phyloP scores from a whole-genome alignment of 306 rosid genomes.

The Castanea crenata region DNA sequence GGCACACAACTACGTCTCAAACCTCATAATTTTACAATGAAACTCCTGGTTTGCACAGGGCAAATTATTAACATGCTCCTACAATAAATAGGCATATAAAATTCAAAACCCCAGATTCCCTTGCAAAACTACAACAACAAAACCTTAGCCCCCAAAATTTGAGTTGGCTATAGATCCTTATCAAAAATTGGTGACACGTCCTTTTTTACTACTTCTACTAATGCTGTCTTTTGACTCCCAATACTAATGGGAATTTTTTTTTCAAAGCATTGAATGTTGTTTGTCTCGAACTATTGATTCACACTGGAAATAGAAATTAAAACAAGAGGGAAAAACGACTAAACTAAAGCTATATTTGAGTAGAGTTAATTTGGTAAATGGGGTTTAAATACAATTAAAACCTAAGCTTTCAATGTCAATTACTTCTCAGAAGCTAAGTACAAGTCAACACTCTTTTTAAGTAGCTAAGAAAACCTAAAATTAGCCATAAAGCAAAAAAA shows the following conservation, averaged over 20 bases:
- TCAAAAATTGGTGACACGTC: too few species aligned
- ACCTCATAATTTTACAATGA: neutral
- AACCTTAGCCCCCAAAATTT: too few species aligned
- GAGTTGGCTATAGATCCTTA: too few species aligned
- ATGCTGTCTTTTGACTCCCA: too few species aligned
- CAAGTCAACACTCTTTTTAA: neutral
- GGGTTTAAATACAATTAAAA: neutral
- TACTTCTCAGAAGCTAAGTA: neutral
- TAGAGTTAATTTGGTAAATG: neutral
- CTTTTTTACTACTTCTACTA: too few species aligned
- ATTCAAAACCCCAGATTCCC: neutral
- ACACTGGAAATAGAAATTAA: neutral
- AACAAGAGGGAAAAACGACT: neutral
- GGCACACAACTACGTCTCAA: neutral
- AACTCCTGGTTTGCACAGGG: too few species aligned
- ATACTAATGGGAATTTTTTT: too few species aligned
- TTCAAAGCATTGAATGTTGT: neutral
- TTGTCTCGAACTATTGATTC: neutral
- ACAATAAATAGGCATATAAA: neutral
- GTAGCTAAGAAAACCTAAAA: neutral
- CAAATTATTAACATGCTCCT: neutral
- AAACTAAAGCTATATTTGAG: neutral
- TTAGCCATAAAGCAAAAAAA: neutral
- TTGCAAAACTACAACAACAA: neutral
- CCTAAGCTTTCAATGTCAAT: neutral